Evolutionary conservation across 129 eudicot genomes (phyloP), one percentile per base, ranked within the genome.

Genomic region (Deinandra increscens): DNA sequence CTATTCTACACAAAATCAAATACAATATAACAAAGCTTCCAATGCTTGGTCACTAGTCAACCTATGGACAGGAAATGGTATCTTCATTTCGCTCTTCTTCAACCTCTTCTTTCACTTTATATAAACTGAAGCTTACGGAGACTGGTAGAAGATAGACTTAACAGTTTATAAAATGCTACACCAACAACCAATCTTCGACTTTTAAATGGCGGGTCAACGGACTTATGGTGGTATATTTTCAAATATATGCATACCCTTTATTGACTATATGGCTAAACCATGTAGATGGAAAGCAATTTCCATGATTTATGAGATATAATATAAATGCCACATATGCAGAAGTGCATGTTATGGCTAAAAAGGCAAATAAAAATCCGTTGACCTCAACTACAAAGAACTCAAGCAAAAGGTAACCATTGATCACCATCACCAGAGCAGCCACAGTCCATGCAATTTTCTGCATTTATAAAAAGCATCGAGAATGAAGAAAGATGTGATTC

Each of bases 341-440:
- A 3, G 56, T 50, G 56, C 56, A 50, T 50, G 56, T 50, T 63
- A 82, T 55, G 11, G 87, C 88, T 29, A 78, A 19, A 46, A 80
- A 75, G 6, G 88, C 96, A 55, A 87, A 83, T 46, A 80, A 73
- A 60, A 86, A 9, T 17, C 96, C 97, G 29, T 80, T 75, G 19
- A 91, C 97, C 76, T 91, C 95, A 4, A 90, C 75, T 13, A 82
- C 31, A 68, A 91, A 85, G 72, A 91, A 88, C 66, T 80, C 82
- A 22, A 91, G 77, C 73, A 91, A 74, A 65, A 91, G 93, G 80
- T 91, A 91, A 20, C 90, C 96, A 29, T 91, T 91, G 66, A 91
- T 91, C 77, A 87, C 93, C 78, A 91, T 91, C 81, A 91, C 97
- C 36, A 91, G 77, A n/a, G 77, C 97, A 73, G 97, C 97, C 49